Evolutionary conservation across 805 yeast species (phyloP), one percentile per base, ranked within the genome.

Genomic region (Myxozyma nipponensis): DNA sequence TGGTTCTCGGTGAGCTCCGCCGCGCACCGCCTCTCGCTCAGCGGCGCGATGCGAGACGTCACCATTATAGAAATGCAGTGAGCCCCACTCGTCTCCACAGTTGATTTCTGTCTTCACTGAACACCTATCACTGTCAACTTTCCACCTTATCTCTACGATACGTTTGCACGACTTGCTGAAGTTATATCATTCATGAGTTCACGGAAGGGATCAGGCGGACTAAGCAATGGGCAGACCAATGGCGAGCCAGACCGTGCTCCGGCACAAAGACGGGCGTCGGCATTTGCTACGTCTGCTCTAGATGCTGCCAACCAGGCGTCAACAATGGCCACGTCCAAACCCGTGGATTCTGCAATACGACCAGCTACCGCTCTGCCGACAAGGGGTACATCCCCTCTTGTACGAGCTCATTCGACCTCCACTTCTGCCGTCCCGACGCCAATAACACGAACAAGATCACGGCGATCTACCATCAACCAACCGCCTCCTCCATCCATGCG

Each of bases 401-500:
- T 13, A 13, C 7, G 32, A 28, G 32, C 32, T 9, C 32, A 13
- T 13, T 28, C 32, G 7, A 28, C 32, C 32, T 28, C 32, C 13
- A 13, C 32, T 28, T 7, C 32, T 9, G 13, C 32, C 13, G 32
- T 7, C 13, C 7, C 7, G 13, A 7, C 32, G 13, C 32, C 32
- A 28, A 28, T 28, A 13, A 28, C 32, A 9, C 7, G 32, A 28
- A 28, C 32, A 9, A 28, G 32, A 28, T 28, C 32, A 7, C 32
- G 32, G 13, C 7, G 32, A 28, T 28, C 32, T 13, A 28, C 32
- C 7, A 28, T 28, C 13, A 28, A 28, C 13, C 32, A 28, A 28
- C 32, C 32, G 13, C 25, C 46, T 7, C 50, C 53, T 4, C 52
- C 52, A 5, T 43, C 52, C 36, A 47, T 48, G 39, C 53, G 53